Base-by-base conservation (phyloP, 495 filamentous ascomycete genomes). In the Neurospora sp. region DNA sequence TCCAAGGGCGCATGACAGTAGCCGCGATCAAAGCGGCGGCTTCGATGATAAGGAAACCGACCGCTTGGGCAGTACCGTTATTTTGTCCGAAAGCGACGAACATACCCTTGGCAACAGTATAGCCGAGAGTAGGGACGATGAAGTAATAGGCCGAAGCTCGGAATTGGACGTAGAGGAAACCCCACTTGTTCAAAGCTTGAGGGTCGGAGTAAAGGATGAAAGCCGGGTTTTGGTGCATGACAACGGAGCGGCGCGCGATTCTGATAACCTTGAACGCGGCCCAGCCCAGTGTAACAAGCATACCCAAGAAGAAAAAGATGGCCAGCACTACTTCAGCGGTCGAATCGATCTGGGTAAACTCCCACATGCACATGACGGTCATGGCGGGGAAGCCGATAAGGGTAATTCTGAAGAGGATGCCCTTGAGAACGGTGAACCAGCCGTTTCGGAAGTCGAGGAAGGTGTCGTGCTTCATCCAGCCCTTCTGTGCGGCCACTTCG, bases 161-260 rank as follows among this genome's bases (percentile, higher is more conserved):
- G 86, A 97, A 98, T 81, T 99, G 96, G 70, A 99, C 93, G 81
- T 99, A 99, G 61, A 99, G 86, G 84, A 98, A 99, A 35, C 96
- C 96, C 96, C 95, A 98, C 85, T 97, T 97, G 88, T 99, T 98
- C 74, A 99, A 85, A 42, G 92, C 90, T 71, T 92, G 87, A 16
- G 95, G 94, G 78, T 99, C 96, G 18, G 96, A 97, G 85, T 96
- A 99, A 42, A 99, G 89, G 78, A 98, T 98, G 78, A 97, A 98
- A 48, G 94, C 96, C 27, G 96, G 95, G 83, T 98, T 99, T 81
- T 94, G 94, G 87, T 99, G 96, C 90, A 97, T 93, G 12, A 87
- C 83, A 72, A 97, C 91, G 27, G 95, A 98, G 71, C 93, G 92
- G 76, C 91, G 93, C 20, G 96, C 96, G 71, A 99, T 90, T 44